A percentile compares a stretch with the other conserved stretches of the same genome.
These are phyloP conservation scores for Royoungia palumana DNA, from an alignment of 768 basidiomycete species.

Conservation along the genomic window DNA sequence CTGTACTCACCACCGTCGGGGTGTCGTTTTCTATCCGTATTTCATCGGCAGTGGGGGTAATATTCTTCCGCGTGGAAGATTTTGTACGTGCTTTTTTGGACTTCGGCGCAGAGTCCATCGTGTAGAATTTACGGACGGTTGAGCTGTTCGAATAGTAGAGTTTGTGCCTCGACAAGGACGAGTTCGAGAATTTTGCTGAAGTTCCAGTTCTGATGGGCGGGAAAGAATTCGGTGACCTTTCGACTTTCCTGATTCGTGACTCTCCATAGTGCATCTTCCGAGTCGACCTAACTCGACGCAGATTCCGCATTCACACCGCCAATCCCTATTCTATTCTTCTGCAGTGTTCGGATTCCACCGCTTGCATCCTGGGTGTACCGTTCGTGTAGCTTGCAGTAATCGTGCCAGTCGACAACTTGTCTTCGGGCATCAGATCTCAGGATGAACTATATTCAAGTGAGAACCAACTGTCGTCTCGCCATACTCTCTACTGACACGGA, in stretches of 20 bases:
- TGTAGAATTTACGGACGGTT: background rate
- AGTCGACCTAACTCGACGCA: too few species aligned
- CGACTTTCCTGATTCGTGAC: too few species aligned
- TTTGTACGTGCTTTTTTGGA: conserved; percentile 54
- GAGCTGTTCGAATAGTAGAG: background rate
- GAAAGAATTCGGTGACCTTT: too few species aligned
- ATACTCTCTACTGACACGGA: conserved; percentile 6
- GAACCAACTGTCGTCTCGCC: conserved; percentile 4
- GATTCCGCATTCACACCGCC: background rate
- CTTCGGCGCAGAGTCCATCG: conserved; percentile 45
- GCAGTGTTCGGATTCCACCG: background rate
- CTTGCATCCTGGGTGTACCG: conserved; percentile 4
- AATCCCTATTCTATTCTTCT: background rate
- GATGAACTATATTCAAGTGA: conserved; percentile 62
- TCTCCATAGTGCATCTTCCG: too few species aligned
- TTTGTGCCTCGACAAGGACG: background rate
- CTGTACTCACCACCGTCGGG: conserved; percentile 16
- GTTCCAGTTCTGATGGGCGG: background rate
- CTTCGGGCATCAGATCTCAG: background rate
- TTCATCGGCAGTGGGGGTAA: conserved; percentile 14
- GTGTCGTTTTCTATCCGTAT: conserved; percentile 23
- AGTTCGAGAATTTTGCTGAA: background rate
- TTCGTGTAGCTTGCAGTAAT: conserved; percentile 2
- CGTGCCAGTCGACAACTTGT: background rate
- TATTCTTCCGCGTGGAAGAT: conserved; percentile 32